Conservation (phyloP, 1,284 basidiomycete species). For the Ganoderma boninense region DNA sequence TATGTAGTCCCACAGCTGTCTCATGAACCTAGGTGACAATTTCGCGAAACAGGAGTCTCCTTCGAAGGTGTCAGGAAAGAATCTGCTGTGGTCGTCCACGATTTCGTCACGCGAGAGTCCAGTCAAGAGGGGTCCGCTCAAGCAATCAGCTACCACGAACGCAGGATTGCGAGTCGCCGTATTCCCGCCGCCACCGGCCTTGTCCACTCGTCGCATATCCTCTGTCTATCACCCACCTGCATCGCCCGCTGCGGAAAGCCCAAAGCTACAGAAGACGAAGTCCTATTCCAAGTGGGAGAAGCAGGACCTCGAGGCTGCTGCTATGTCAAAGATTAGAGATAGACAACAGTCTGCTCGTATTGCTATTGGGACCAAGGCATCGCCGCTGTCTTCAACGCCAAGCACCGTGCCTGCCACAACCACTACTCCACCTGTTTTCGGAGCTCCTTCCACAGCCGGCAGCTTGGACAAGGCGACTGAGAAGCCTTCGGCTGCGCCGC, state of each 20-base stretch:
- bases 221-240: slow-evolving; percentile 42
- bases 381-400: neutral
- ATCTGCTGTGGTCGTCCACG: slow-evolving; percentile 54
- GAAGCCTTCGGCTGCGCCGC: slow-evolving; percentile 11
- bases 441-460: slow-evolving; percentile 19
- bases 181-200: slow-evolving; percentile 42
- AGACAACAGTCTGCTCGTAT: slow-evolving; percentile 31
- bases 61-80: slow-evolving; percentile 50
- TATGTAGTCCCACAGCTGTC: slow-evolving; percentile 20
- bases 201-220: slow-evolving; percentile 48
- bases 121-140: slow-evolving; percentile 46
- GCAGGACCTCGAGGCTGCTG: slow-evolving; percentile 79
- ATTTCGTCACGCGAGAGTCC: slow-evolving; percentile 41
- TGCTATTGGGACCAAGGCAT: slow-evolving; percentile 34
- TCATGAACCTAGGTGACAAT: neutral
- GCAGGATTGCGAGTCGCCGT: slow-evolving; percentile 49
- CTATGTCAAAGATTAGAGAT: slow-evolving; percentile 59
- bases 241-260: slow-evolving; percentile 55
- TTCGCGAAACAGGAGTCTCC: slow-evolving; percentile 41
- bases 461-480: slow-evolving; percentile 22
- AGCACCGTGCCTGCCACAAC: slow-evolving; percentile 15
- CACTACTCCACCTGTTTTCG: slow-evolving; percentile 25
- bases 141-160: slow-evolving; percentile 55
- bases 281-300: slow-evolving; percentile 84
- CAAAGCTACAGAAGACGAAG: slow-evolving; percentile 56